Conservation (phyloP, 2,329 filamentous ascomycete genomes). For the Thermothelomyces thermophilus region DNA sequence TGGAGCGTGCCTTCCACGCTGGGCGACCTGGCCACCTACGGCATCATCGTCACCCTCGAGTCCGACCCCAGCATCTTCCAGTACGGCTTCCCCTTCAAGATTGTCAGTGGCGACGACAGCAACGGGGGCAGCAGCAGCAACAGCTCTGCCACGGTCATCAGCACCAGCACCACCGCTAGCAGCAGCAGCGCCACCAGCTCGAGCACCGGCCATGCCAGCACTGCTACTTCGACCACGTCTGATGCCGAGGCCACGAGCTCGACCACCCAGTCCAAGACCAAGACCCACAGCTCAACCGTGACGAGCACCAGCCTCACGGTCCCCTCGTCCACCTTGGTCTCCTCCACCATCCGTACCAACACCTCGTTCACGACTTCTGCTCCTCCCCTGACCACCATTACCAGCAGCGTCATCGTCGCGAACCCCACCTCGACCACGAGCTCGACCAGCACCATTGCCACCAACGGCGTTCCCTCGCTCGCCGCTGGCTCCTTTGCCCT, state of each 20-base stretch:
- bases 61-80: slow-evolving; percentile 46
- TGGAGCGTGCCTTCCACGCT: slow-evolving; percentile 46
- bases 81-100: slow-evolving; percentile 57
- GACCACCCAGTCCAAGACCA: slow-evolving; percentile 3
- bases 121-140: slow-evolving; percentile 11
- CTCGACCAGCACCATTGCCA: slow-evolving; percentile 18
- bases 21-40: slow-evolving; percentile 45
- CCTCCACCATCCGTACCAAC: slow-evolving; percentile 15
- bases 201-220: no score
- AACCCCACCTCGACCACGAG: slow-evolving; percentile 5
- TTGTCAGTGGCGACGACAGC: slow-evolving; percentile 32
- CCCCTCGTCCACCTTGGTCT: slow-evolving; percentile 5
- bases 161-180: slow-evolving; percentile 26
- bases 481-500: slow-evolving; percentile 29
- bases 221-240: slow-evolving; percentile 1
- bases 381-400: slow-evolving; percentile 18
- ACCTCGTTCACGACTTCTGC: slow-evolving; percentile 10
- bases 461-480: slow-evolving; percentile 36
- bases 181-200: no score
- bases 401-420: slow-evolving; percentile 15
- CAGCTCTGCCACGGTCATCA: slow-evolving; percentile 20
- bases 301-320: slow-evolving; percentile 5
- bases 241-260: slow-evolving; percentile 4
- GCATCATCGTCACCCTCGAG: slow-evolving; percentile 48
- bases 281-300: background rate